These are phyloP conservation scores for Botryotinia globosa DNA, from an alignment of 2,329 filamentous ascomycete genomes.

Conservation along the genomic window DNA sequence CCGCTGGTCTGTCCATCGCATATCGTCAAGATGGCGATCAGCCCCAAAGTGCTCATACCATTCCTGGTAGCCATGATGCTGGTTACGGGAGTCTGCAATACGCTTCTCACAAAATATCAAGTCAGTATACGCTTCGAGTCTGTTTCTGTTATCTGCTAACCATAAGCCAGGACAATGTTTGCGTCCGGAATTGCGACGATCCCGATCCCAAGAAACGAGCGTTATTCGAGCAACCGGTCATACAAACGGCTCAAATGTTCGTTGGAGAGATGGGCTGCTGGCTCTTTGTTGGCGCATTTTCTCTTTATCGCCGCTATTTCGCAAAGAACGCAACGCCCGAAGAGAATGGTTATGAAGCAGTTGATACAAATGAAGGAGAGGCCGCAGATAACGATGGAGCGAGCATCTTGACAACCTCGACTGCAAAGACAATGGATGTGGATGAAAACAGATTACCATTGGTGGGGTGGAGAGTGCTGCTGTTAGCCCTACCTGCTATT, in stretches of 20 bases:
- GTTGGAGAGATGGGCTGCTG: conserved; percentile 94
- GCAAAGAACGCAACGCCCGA: conserved; percentile 44
- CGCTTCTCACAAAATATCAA: conserved; percentile 94
- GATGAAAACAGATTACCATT: conserved; percentile 59
- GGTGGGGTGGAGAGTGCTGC: conserved; percentile 64
- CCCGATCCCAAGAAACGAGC: conserved; percentile 62
- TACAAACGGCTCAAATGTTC: conserved; percentile 98
- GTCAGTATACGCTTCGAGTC: conserved; percentile 46
- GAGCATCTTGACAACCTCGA: conserved; percentile 45
- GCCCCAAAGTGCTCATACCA: conserved; percentile 58
- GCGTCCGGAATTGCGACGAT: conserved; percentile 82
- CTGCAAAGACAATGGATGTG: conserved; percentile 52
- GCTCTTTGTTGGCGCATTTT: conserved; percentile 75
- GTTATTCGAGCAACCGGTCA: conserved; percentile 89
- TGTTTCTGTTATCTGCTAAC: conserved; percentile 23
- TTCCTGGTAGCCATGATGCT: conserved; percentile 95
- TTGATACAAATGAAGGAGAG: conserved; percentile 48
- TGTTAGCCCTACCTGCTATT: conserved; percentile 82
- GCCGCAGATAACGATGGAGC: conserved; percentile 40
- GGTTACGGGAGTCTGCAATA: conserved; percentile 93
- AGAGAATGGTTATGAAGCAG: conserved; percentile 62
- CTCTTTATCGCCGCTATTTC: conserved; percentile 60
- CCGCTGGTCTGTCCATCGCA: background rate
- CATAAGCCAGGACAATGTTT: conserved; percentile 79
- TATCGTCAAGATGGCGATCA: conserved; percentile 18